These are phyloP conservation scores for Colletotrichum somersetense DNA, from an alignment of 2,329 filamentous ascomycete genomes.

Conservation along the genomic window DNA sequence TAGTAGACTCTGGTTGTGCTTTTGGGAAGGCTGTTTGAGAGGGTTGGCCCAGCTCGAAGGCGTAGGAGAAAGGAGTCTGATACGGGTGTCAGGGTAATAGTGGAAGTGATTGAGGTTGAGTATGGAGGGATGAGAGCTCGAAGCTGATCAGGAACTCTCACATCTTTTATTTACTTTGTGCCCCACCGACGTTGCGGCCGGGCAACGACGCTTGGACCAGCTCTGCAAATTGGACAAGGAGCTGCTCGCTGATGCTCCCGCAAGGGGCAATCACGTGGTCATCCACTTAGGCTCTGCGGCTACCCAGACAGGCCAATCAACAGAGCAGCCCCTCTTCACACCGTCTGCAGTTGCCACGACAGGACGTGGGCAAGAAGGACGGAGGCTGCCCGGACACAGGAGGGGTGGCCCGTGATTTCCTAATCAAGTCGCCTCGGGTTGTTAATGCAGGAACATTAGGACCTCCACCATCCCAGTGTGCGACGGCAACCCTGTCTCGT, in stretches of 20 bases:
- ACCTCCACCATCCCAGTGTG: slow-evolving; percentile 27
- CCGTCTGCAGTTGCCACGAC: slow-evolving; percentile 33
- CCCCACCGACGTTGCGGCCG: slow-evolving; percentile 49
- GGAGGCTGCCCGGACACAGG: slow-evolving; percentile 17
- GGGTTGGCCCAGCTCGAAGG: slow-evolving; percentile 45
- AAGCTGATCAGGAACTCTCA: slow-evolving; percentile 42
- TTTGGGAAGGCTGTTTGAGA: slow-evolving; percentile 47
- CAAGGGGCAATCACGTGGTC: slow-evolving; percentile 23
- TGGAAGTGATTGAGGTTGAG: slow-evolving; percentile 44
- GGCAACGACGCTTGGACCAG: slow-evolving; percentile 42
- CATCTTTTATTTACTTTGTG: slow-evolving; percentile 62
- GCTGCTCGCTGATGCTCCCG: not conserved
- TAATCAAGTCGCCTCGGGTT: slow-evolving; percentile 35
- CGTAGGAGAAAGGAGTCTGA: slow-evolving; percentile 29
- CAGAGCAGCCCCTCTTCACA: slow-evolving; percentile 7
- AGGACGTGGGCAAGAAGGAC: slow-evolving; percentile 8
- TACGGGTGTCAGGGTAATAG: slow-evolving; percentile 38
- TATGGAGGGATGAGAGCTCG: slow-evolving; percentile 45
- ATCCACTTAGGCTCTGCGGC: not conserved
- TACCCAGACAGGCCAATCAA: slow-evolving; percentile 17
- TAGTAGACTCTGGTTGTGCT: slow-evolving; percentile 57
- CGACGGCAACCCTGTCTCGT: slow-evolving; percentile 24
- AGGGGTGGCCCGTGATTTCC: slow-evolving; percentile 37
- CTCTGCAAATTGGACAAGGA: not conserved
- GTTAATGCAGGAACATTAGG: slow-evolving; percentile 40